phyloP scores from a whole-genome alignment of 176 grass and related monocot genomes.

The Luzula sylvatica region DNA sequence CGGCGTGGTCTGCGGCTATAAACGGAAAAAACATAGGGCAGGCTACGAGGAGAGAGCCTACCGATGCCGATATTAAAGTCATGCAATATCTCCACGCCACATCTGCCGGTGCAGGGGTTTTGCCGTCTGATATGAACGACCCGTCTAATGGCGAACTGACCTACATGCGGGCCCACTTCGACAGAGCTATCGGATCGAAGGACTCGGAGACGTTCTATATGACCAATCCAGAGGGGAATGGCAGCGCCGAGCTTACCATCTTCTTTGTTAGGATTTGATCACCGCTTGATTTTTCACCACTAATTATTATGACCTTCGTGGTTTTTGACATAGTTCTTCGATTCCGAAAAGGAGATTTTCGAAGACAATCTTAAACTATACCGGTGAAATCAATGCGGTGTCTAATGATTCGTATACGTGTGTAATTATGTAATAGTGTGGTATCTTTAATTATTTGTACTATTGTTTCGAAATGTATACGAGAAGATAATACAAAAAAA shows the following conservation, averaged over 20 bases:
- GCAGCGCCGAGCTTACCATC: conserved; percentile 64
- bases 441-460: no score
- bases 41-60: conserved; percentile 44
- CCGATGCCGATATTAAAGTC: conserved; percentile 46
- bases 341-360: no score
- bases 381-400: no score
- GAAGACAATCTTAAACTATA: no score
- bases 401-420: no score
- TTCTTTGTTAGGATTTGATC: conserved; percentile 74
- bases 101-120: conserved; percentile 85
- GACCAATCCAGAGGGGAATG: conserved; percentile 58
- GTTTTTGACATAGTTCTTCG: not conserved
- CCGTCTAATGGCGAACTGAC: conserved; percentile 62
- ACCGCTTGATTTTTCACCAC: not conserved
- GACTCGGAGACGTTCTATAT: conserved; percentile 93
- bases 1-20: conserved; percentile 51
- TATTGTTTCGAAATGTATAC: no score
- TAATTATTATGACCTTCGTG: conserved; percentile 7
- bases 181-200: conserved; percentile 67
- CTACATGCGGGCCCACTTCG: conserved; percentile 75
- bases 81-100: conserved; percentile 72
- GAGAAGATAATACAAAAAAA: no score
- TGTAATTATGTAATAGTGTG: no score
- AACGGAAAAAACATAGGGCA: conserved; percentile 71
- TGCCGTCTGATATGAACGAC: conserved; percentile 51